Evolutionary conservation across 176 grass and related monocot genomes (phyloP).

Genomic region (Ananas comosus): DNA sequence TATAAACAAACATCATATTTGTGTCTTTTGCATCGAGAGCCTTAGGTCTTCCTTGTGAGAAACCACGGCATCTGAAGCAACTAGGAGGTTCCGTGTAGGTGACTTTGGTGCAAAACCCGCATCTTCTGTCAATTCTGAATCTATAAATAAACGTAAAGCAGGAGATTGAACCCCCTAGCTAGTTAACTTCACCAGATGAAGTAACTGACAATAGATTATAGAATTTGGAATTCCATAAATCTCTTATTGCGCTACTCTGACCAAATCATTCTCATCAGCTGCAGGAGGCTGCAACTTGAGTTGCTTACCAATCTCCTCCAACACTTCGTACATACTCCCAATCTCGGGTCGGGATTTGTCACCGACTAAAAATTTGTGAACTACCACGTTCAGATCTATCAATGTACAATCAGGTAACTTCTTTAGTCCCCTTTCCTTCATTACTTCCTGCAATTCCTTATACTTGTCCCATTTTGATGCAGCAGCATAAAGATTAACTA

Average conservation of each 20-base stretch:
- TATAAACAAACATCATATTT: too few species aligned
- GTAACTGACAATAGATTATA: neutral
- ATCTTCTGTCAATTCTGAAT: neutral
- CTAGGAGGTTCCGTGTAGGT: too few species aligned
- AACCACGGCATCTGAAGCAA: too few species aligned
- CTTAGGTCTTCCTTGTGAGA: too few species aligned
- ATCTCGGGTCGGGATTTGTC: conserved; percentile 18
- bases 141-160: too few species aligned
- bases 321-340: conserved; percentile 12
- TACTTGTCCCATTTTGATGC: conserved; percentile 40
- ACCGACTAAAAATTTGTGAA: conserved; percentile 21
- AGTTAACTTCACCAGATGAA: neutral
- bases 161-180: too few species aligned
- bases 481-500: conserved; percentile 36
- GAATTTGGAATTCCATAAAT: neutral
- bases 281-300: conserved; percentile 24
- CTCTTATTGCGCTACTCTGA: neutral
- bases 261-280: conserved; percentile 1
- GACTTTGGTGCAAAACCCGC: too few species aligned
- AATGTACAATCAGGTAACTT: conserved; percentile 29
- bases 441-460: conserved; percentile 21
- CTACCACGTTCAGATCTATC: conserved; percentile 23
- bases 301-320: conserved; percentile 15
- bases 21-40: too few species aligned
- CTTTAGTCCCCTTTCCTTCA: conserved; percentile 31